Evolutionary conservation across 352 stramenopile species (phyloP).

Genomic region (Phytopythium oedochilum): DNA sequence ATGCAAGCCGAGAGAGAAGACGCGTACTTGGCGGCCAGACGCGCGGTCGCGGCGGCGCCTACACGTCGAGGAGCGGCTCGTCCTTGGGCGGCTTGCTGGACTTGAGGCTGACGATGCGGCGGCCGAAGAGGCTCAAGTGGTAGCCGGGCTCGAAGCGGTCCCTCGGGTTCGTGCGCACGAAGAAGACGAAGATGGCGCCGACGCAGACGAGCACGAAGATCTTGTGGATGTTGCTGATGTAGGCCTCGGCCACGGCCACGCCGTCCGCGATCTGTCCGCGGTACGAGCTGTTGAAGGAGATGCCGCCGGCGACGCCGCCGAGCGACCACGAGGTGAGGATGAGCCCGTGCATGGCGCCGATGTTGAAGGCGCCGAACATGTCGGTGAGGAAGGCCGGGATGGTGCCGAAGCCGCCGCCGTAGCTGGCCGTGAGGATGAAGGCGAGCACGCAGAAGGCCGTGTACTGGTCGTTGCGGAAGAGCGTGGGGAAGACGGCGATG

Average conservation of each 20-base stretch:
- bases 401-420: slow-evolving; percentile 69
- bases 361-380: slow-evolving; percentile 85
- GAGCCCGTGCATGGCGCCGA: slow-evolving; percentile 75
- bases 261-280: slow-evolving; percentile 27
- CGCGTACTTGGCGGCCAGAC: no score
- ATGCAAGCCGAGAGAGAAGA: no score
- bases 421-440: slow-evolving; percentile 67
- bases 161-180: slow-evolving; percentile 63
- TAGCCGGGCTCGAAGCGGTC: slow-evolving; percentile 72
- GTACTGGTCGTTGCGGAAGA: slow-evolving; percentile 60
- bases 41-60: no score
- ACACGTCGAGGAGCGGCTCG: slow-evolving; percentile 12
- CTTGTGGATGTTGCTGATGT: slow-evolving; percentile 73
- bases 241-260: slow-evolving; percentile 36
- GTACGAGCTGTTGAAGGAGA: slow-evolving; percentile 68
- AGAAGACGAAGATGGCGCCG: slow-evolving; percentile 53
- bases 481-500: slow-evolving; percentile 44
- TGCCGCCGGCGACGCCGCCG: slow-evolving; percentile 57
- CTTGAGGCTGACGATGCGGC: slow-evolving; percentile 60
- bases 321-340: slow-evolving; percentile 77
- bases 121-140: slow-evolving; percentile 60
- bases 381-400: slow-evolving; percentile 77
- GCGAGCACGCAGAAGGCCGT: slow-evolving; percentile 42
- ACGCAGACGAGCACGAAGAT: slow-evolving; percentile 64
- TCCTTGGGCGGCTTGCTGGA: slow-evolving; percentile 23